Conservation (phyloP, 176 grass and related monocot genomes). For the Juncus effusus region DNA sequence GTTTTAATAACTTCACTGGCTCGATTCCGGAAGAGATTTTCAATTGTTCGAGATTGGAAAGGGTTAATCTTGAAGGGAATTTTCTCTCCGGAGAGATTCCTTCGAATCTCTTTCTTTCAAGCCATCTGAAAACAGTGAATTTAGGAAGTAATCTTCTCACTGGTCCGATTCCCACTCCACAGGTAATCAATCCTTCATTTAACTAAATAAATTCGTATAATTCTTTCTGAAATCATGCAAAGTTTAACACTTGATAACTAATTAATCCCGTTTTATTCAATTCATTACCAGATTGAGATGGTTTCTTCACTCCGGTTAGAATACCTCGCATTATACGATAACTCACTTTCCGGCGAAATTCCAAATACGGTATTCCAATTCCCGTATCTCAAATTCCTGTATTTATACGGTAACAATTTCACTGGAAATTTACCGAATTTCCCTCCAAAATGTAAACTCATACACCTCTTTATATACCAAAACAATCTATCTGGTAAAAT, state of each 20-base stretch:
- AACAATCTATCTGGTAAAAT: constrained; percentile 39
- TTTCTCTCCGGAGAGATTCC: constrained; percentile 41
- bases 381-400: constrained; percentile 35
- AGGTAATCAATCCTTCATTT: not conserved
- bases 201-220: not conserved
- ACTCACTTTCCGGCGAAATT: constrained; percentile 42
- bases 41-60: constrained; percentile 32
- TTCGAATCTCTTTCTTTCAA: constrained; percentile 28
- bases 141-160: constrained; percentile 40
- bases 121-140: constrained; percentile 32
- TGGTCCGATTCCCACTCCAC: constrained; percentile 35
- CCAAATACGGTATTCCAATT: constrained; percentile 23
- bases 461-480: constrained; percentile 21
- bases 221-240: not conserved
- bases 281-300: not conserved
- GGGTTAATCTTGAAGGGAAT: constrained; percentile 43
- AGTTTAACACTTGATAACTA: not conserved
- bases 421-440: constrained; percentile 41
- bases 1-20: constrained; percentile 44
- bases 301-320: constrained; percentile 8
- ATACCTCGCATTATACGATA: constrained; percentile 37
- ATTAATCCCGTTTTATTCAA: no score
- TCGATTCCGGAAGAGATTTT: constrained; percentile 37
- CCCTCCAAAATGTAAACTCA: constrained; percentile 20
- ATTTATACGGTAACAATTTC: constrained; percentile 41